Conservation (phyloP, 2,329 filamentous ascomycete genomes). For the Myriosclerotinia scirpicola region DNA sequence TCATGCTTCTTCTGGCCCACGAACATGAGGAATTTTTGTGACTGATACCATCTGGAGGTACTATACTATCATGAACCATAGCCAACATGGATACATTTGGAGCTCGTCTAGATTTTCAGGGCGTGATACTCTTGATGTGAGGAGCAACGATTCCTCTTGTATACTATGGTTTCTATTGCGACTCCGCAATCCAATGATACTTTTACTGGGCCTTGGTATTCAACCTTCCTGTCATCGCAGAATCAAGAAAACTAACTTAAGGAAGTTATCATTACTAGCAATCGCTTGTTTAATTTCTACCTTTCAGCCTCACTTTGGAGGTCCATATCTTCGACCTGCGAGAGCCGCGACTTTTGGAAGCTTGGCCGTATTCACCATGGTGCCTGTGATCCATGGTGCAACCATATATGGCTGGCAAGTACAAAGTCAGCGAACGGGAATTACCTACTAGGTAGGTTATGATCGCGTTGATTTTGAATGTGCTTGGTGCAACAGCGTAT, state of each 20-base stretch:
- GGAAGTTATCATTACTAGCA: conserved; percentile 35
- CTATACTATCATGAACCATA: conserved; percentile 58
- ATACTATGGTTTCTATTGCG: conserved; percentile 51
- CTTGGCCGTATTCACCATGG: conserved; percentile 45
- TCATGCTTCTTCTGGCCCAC: conserved; percentile 9
- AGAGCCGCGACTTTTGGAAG: conserved; percentile 46
- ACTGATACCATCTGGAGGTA: conserved; percentile 44
- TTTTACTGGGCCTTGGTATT: conserved; percentile 10
- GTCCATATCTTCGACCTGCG: conserved; percentile 43
- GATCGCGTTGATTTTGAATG: conserved; percentile 44
- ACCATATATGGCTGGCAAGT: conserved; percentile 39
- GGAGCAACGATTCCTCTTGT: conserved; percentile 58
- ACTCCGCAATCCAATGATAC: conserved; percentile 12
- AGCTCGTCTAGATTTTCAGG: conserved; percentile 61
- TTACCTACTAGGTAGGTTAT: conserved; percentile 42
- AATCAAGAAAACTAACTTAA: background rate
- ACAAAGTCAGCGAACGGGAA: conserved; percentile 44
- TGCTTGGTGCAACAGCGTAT: conserved; percentile 44
- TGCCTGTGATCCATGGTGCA: conserved; percentile 45
- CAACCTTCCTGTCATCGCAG: conserved; percentile 25
- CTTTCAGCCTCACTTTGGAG: conserved; percentile 43
- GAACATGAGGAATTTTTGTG: background rate
- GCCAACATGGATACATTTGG: conserved; percentile 51
- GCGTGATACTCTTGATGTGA: conserved; percentile 63
- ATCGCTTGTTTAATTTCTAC: conserved; percentile 44